These are phyloP conservation scores for Coemansia reversa DNA, from an alignment of 192 early-diverging fungal species.

Conservation along the genomic window DNA sequence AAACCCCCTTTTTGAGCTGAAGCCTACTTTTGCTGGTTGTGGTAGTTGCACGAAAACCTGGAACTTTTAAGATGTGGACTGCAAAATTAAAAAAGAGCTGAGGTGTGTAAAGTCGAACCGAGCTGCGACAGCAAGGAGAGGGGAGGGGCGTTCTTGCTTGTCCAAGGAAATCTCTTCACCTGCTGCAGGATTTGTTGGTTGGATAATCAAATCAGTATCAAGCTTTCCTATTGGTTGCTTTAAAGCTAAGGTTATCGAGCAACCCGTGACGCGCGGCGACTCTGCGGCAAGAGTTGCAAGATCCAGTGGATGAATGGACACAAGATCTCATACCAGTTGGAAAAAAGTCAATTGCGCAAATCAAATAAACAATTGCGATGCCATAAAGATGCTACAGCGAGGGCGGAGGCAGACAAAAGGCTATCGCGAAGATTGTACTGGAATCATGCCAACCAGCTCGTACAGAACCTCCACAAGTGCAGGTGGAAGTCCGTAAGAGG, in stretches of 20 bases:
- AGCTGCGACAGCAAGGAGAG: not conserved
- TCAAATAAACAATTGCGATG: constrained; percentile 5
- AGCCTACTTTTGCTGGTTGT: too few relatives aligned
- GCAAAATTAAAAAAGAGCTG: not conserved
- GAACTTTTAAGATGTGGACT: not conserved
- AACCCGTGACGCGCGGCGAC: too few relatives aligned
- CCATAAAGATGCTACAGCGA: constrained; percentile 3
- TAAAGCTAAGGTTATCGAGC: too few relatives aligned
- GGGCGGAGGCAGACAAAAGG: not conserved
- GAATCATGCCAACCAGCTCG: constrained; percentile 39
- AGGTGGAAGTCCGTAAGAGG: constrained; percentile 12
- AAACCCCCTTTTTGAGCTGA: too few relatives aligned
- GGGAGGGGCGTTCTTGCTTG: too few relatives aligned
- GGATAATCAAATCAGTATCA: too few relatives aligned
- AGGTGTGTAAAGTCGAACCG: constrained; percentile 1
- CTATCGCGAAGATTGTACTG: constrained; percentile 18
- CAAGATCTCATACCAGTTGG: too few relatives aligned
- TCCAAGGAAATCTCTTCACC: too few relatives aligned
- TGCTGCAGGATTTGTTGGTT: too few relatives aligned
- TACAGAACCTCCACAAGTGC: constrained; percentile 37
- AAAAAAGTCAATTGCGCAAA: not conserved
- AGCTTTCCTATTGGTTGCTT: too few relatives aligned
- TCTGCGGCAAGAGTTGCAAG: too few relatives aligned
- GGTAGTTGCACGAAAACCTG: not conserved
- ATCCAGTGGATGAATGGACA: too few relatives aligned